phyloP scores from a whole-genome alignment of 2,329 filamentous ascomycete species.

The Claviceps sp. region DNA sequence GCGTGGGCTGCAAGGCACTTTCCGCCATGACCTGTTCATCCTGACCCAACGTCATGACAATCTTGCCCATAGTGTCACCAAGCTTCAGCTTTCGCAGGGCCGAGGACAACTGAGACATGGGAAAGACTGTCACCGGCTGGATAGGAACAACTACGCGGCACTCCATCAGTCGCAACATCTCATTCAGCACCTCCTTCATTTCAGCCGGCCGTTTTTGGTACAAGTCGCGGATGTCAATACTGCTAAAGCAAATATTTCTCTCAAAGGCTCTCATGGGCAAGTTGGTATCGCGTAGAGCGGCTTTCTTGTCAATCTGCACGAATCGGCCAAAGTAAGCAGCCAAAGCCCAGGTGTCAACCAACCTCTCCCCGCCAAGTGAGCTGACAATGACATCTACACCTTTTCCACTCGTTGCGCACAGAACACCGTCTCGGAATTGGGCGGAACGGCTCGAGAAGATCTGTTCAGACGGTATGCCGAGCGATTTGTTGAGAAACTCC shows the following conservation, averaged over 20 bases:
- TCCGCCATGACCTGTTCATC: constrained; percentile 6
- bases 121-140: constrained; percentile 5
- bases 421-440: constrained; percentile 13
- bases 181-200: constrained; percentile 3
- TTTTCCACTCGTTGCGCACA: constrained; percentile 6
- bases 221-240: constrained; percentile 22
- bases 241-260: constrained; percentile 25
- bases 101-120: constrained; percentile 18
- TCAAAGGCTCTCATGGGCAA: constrained; percentile 23
- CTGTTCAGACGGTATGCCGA: constrained; percentile 13
- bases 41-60: constrained; percentile 18
- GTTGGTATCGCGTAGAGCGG: constrained; percentile 20
- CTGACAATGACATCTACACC: constrained; percentile 9
- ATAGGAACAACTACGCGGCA: constrained; percentile 1
- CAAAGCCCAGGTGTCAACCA: constrained; percentile 15
- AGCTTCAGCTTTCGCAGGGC: constrained; percentile 27
- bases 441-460: constrained; percentile 16
- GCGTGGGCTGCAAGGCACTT: constrained; percentile 1
- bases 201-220: constrained; percentile 6
- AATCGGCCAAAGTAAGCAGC: constrained; percentile 18
- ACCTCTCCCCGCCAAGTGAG: constrained; percentile 5
- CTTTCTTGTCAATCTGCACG: constrained; percentile 23
- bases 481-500: constrained; percentile 12
- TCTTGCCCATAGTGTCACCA: constrained; percentile 27
- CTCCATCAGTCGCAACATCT: constrained; percentile 6